Evolutionary conservation across 2,329 filamentous ascomycete genomes (phyloP), one percentile per base, ranked within the genome.

Genomic region (Fragosphaeria purpurea): DNA sequence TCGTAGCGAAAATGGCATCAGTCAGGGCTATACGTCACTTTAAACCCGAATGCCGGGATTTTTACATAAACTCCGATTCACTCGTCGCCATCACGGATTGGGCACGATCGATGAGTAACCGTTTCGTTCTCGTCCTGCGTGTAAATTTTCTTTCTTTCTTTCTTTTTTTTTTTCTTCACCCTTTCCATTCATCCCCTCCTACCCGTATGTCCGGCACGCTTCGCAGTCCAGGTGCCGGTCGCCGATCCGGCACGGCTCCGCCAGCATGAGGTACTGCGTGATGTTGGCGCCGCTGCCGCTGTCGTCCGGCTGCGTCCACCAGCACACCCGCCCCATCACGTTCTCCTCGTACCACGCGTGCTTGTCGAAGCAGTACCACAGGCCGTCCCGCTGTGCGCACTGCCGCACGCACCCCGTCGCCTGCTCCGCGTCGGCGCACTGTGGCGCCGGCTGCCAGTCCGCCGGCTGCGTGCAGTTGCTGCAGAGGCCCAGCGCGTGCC

Each of bases 351-450:
- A 49, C 47, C 47, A 49, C 30, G 32, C 47, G 42, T 49, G 32
- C 47, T 49, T 49, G 33, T 44, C 34, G 47, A 49, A 49, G 41
- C 47, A 49, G 41, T 49, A 49, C 47, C 47, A 49, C 11, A 44
- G 41, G 4, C 47, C 47, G 34, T 49, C 47, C 4, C 47, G 33
- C 47, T 49, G 47, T 5, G 47, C 41, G 11, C 47, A 49, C 47
- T 49, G 47, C 13, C 47, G 41, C 41, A 44, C 32, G 11, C 47
- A 49, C 13, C 33, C 47, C 13, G 47, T 49, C 10, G 32, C 7
- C 10, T 49, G 33, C 2, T 13, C 40, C 5, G 13, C 40, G 41
- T 35, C 47, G 9, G 41, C 7, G 47, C 47, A 48, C 33, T 37
- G 32, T 7, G 32, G 40, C 1, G 32, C 47, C 1, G 47, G 40